Conservation (phyloP, 768 basidiomycete genomes). For the Galerina marginata region DNA sequence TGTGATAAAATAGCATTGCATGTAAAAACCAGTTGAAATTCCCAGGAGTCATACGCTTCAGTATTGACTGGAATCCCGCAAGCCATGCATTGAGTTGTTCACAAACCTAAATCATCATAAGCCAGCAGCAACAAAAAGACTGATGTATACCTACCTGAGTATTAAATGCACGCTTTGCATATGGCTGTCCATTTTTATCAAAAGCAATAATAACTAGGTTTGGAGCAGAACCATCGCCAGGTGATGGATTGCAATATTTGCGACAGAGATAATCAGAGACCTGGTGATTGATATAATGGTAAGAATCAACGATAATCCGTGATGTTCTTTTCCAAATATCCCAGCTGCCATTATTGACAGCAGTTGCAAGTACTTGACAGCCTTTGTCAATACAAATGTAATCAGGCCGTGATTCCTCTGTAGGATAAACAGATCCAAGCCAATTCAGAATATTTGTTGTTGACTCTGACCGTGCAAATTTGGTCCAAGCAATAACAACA, state of each 20-base stretch:
- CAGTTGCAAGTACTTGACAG: conserved; percentile 18
- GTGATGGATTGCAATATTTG: conserved; percentile 36
- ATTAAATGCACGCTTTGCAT: too few species aligned
- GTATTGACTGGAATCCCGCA: conserved; percentile 21
- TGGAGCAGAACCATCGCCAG: conserved; percentile 33
- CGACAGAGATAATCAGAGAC: conserved; percentile 31
- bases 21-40: conserved; percentile 29
- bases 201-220: conserved; percentile 30
- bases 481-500: conserved; percentile 33
- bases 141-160: too few species aligned
- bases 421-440: conserved; percentile 25
- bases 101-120: too few species aligned
- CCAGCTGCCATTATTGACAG: conserved; percentile 8
- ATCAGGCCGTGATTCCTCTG: conserved; percentile 16
- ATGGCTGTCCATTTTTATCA: conserved; percentile 25
- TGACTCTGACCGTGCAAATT: conserved; percentile 34
- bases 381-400: conserved; percentile 34
- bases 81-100: background rate
- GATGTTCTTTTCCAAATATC: conserved; percentile 25
- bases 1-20: background rate
- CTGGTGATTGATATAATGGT: conserved; percentile 36
- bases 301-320: conserved; percentile 38
- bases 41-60: conserved; percentile 26
- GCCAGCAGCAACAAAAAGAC: too few species aligned
- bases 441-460: conserved; percentile 25